Percentiles rank a stretch among this genome's conserved stretches.
These are phyloP conservation scores for Cadophora luteo-olivacea DNA, from an alignment of 2,329 filamentous ascomycete species.

Conservation along the genomic window DNA sequence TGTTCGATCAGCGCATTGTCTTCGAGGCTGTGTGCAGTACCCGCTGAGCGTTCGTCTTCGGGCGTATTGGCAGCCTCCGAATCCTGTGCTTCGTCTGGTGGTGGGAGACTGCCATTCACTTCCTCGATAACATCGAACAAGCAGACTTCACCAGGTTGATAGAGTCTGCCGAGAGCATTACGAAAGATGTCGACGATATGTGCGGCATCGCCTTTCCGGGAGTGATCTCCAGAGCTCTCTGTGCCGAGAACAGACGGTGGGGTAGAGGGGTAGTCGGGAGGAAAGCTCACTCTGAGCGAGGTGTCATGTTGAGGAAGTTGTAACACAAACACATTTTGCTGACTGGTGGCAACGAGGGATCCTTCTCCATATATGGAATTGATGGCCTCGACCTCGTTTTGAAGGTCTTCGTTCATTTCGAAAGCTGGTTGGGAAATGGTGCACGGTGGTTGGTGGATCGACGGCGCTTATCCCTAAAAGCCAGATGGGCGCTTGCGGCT, in stretches of 20 bases:
- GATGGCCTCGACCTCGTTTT: slow-evolving; percentile 79
- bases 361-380: slow-evolving; percentile 82
- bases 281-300: slow-evolving; percentile 72
- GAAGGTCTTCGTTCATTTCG: slow-evolving; percentile 52
- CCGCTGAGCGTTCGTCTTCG: not conserved
- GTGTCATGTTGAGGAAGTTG: slow-evolving; percentile 65
- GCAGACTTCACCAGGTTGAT: slow-evolving; percentile 77
- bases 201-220: slow-evolving; percentile 74
- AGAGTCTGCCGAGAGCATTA: slow-evolving; percentile 70
- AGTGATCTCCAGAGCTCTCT: slow-evolving; percentile 74
- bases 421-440: not conserved
- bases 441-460: slow-evolving; percentile 15
- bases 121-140: slow-evolving; percentile 92
- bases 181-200: slow-evolving; percentile 73
- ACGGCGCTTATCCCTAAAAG: slow-evolving; percentile 25
- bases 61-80: not conserved
- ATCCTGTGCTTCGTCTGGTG: slow-evolving; percentile 7
- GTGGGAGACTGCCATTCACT: slow-evolving; percentile 49
- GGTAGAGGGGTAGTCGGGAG: slow-evolving; percentile 73
- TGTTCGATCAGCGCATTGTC: slow-evolving; percentile 31
- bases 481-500: not conserved
- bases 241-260: slow-evolving; percentile 79
- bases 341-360: slow-evolving; percentile 58
- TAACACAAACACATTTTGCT: slow-evolving; percentile 62
- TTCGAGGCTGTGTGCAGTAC: slow-evolving; percentile 26